Conservation (phyloP, 768 basidiomycete genomes). For the Tubosaeta sp. region DNA sequence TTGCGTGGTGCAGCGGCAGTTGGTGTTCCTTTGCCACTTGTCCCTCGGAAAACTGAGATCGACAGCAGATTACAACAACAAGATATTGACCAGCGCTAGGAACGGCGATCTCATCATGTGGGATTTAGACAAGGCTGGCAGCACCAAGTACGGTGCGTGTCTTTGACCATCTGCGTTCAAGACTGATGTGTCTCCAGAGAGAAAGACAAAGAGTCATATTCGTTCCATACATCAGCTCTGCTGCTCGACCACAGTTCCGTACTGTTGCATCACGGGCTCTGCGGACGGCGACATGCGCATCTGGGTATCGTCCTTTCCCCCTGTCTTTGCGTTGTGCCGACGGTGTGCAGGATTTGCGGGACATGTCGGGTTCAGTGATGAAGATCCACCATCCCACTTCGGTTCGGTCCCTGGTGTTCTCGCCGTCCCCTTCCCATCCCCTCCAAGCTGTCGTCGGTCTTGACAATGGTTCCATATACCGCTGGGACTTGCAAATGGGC, state of each 20-base stretch:
- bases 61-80: slow-evolving; percentile 58
- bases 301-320: slow-evolving; percentile 48
- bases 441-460: slow-evolving; percentile 66
- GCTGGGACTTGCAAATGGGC: slow-evolving; percentile 80
- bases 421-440: slow-evolving; percentile 59
- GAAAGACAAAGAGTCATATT: slow-evolving; percentile 61
- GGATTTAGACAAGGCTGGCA: slow-evolving; percentile 66
- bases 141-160: slow-evolving; percentile 64
- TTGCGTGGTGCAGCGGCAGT: slow-evolving; percentile 77
- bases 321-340: background rate
- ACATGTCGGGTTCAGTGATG: slow-evolving; percentile 63
- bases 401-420: slow-evolving; percentile 67
- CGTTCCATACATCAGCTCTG: slow-evolving; percentile 70
- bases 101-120: slow-evolving; percentile 84
- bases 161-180: slow-evolving; percentile 1
- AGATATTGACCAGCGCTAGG: slow-evolving; percentile 73
- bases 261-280: slow-evolving; percentile 76
- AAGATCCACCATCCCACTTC: slow-evolving; percentile 66
- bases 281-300: slow-evolving; percentile 77
- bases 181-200: slow-evolving; percentile 42
- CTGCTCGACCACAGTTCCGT: slow-evolving; percentile 61
- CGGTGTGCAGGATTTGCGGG: slow-evolving; percentile 60
- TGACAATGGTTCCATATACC: slow-evolving; percentile 67
- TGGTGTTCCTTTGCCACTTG: slow-evolving; percentile 20
- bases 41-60: background rate